Conservation (phyloP, 805 yeast genomes). For the Wickerhamiella galacta region DNA sequence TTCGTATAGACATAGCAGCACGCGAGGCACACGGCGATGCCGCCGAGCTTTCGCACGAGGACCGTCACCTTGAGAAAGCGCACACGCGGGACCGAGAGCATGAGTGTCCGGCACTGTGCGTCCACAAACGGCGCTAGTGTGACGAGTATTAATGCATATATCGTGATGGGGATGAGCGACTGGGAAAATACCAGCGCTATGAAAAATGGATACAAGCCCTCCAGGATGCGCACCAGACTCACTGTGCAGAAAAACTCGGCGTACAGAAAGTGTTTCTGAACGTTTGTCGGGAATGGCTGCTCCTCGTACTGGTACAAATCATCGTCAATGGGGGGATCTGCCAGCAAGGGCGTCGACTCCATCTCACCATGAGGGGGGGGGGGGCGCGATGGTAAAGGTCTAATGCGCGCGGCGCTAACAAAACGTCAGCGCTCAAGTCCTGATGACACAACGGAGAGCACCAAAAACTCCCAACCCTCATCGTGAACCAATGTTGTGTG, state of each 20-base stretch:
- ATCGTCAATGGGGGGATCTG: constrained; percentile 19
- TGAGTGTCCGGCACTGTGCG: constrained; percentile 1
- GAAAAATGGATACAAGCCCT: constrained; percentile 9
- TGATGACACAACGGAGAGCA: no score
- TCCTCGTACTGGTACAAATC: constrained; percentile 16
- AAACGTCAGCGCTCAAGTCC: no score
- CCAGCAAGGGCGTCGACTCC: constrained; percentile 12
- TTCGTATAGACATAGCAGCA: no score
- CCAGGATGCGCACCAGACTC: constrained; percentile 10
- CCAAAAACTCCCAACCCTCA: no score
- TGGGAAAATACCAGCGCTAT: constrained; percentile 6
- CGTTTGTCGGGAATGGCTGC: constrained; percentile 13
- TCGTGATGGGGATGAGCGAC: constrained; percentile 9
- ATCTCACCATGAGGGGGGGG: no score
- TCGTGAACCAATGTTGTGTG: no score
- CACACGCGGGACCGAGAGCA: constrained; percentile 2
- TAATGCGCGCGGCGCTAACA: not conserved
- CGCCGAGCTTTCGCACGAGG: no score
- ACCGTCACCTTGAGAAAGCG: constrained; percentile 1
- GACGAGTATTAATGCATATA: constrained; percentile 8
- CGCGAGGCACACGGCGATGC: no score
- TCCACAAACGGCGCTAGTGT: constrained; percentile 2
- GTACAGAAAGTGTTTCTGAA: constrained; percentile 13
- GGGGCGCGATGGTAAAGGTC: no score
- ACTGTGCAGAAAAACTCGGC: constrained; percentile 8